These are phyloP conservation scores for Sordariomycetes sp. DNA, from an alignment of 2,329 filamentous ascomycete genomes.

Conservation along the genomic window DNA sequence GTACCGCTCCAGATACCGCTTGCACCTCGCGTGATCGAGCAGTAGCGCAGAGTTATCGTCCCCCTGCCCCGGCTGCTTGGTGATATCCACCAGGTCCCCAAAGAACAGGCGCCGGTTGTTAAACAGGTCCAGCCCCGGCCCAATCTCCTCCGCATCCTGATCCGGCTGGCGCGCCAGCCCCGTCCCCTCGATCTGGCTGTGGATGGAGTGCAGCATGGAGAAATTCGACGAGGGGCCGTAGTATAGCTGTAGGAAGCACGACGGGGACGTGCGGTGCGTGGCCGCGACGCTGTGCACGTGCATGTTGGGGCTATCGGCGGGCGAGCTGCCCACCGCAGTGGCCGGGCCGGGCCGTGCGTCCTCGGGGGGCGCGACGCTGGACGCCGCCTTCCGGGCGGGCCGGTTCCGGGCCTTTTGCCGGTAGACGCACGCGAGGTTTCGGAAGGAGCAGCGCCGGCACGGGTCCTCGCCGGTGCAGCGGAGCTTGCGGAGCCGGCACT, in stretches of 20 bases:
- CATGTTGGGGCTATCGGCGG: constrained; percentile 9
- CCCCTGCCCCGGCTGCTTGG: constrained; percentile 11
- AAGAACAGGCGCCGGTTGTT: constrained; percentile 16
- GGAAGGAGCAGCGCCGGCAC: constrained; percentile 14
- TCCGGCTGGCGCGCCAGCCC: constrained; percentile 10
- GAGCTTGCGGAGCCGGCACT: constrained; percentile 18
- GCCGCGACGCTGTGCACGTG: constrained; percentile 29
- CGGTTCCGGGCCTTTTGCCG: constrained; percentile 17
- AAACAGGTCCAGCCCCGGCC: constrained; percentile 17
- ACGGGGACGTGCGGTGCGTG: constrained; percentile 28
- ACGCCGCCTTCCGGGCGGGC: constrained; percentile 9
- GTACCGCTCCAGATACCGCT: constrained; percentile 22
- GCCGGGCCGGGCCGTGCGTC: not conserved
- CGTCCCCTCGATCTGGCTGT: constrained; percentile 17
- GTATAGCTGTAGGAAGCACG: constrained; percentile 27
- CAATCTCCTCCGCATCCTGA: constrained; percentile 15
- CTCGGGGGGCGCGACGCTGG: not conserved
- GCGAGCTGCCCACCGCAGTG: not conserved
- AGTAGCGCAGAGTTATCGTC: constrained; percentile 17
- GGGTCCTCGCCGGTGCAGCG: constrained; percentile 17
- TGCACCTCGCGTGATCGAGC: constrained; percentile 22
- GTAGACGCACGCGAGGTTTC: constrained; percentile 15
- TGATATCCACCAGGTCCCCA: constrained; percentile 19
- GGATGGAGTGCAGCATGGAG: constrained; percentile 20
- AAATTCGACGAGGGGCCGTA: constrained; percentile 33